Evolutionary conservation across 805 yeast genomes (phyloP), one percentile per base, ranked within the genome.

Genomic region (Suhomyces prunicola): DNA sequence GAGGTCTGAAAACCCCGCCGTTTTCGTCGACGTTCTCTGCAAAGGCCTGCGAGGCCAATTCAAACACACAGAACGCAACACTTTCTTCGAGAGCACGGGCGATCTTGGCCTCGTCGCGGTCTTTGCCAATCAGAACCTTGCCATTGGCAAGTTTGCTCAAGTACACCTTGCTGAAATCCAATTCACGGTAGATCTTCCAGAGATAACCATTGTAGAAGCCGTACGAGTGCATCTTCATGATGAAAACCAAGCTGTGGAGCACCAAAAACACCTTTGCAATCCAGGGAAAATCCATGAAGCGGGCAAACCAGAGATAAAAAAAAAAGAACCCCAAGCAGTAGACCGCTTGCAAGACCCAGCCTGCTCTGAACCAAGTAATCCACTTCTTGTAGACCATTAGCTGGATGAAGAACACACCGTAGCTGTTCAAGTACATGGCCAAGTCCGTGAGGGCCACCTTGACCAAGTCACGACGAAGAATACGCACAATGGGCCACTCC

Each of bases 171-270:
- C 89, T 81, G 53, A 74, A 79, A 2, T 74, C 60, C 44, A 86
- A 70, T 62, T 88, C 93, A 13, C 73, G 68, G 22, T 67, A 61
- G 44, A 86, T 81, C 33, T 67, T 71, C 91, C 96, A 89, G 54
- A 94, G 72, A 66, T 93, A 90, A 0, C 98, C 99, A 64, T 92
- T 92, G 72, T 85, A 94, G 63, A 88, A 91, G 1, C 90, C 90
- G 66, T 86, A 94, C 1, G 98, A 91, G 68, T 94, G 98, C 84
- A 87, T 87, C 67, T 94, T 94, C 99, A 94, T 94, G 60, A 96
- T 66, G 58, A 91, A 74, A 1, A 94, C 98, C 47, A 90, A 74
- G 9, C 91, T 83, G 66, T 94, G 99, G 49, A 94, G 73, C 54
- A 90, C 81, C 56, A 94, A 71, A 62, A 90, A 94, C 44, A 92